Percentiles rank a stretch among this genome's conserved stretches.
These are phyloP conservation scores for Parietichytrium sp. DNA, from an alignment of 108 stramenopile species.

Conservation along the genomic window DNA sequence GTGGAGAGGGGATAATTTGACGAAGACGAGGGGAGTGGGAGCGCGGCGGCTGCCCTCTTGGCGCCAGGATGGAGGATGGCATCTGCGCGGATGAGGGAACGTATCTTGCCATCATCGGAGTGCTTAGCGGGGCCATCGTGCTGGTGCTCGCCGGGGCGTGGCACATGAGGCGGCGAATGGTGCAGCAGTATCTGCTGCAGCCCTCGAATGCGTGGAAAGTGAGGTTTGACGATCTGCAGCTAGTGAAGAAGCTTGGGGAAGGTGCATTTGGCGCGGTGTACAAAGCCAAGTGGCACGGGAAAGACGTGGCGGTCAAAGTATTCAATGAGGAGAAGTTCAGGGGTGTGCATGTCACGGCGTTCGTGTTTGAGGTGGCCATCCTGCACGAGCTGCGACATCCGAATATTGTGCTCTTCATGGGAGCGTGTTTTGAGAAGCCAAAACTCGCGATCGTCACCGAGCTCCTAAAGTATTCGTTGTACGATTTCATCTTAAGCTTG, in stretches of 20 bases:
- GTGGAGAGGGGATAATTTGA: too few relatives aligned
- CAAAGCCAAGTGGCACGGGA: slow-evolving; percentile 30
- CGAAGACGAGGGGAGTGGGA: too few relatives aligned
- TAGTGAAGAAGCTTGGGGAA: background rate
- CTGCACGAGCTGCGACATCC: slow-evolving; percentile 81
- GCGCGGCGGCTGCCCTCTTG: too few relatives aligned
- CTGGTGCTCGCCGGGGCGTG: too few relatives aligned
- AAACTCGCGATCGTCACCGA: slow-evolving; percentile 84
- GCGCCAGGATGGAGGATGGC: too few relatives aligned
- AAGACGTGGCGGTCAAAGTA: slow-evolving; percentile 22
- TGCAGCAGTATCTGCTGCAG: background rate
- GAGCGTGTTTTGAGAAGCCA: slow-evolving; percentile 73
- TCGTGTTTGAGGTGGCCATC: slow-evolving; percentile 41
- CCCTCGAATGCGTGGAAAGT: slow-evolving; percentile 10
- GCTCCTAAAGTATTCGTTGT: slow-evolving; percentile 76
- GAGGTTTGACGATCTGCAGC: background rate
- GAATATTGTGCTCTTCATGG: slow-evolving; percentile 88
- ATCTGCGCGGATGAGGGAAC: too few relatives aligned
- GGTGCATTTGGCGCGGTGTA: background rate
- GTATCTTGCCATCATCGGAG: too few relatives aligned
- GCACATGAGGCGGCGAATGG: too few relatives aligned
- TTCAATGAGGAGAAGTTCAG: slow-evolving; percentile 21
- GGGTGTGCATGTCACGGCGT: slow-evolving; percentile 4
- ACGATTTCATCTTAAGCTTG: slow-evolving; percentile 49
- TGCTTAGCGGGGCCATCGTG: too few relatives aligned